These are phyloP conservation scores for Laetiporus sulphureus DNA, from an alignment of 1,284 basidiomycete species.

Conservation along the genomic window DNA sequence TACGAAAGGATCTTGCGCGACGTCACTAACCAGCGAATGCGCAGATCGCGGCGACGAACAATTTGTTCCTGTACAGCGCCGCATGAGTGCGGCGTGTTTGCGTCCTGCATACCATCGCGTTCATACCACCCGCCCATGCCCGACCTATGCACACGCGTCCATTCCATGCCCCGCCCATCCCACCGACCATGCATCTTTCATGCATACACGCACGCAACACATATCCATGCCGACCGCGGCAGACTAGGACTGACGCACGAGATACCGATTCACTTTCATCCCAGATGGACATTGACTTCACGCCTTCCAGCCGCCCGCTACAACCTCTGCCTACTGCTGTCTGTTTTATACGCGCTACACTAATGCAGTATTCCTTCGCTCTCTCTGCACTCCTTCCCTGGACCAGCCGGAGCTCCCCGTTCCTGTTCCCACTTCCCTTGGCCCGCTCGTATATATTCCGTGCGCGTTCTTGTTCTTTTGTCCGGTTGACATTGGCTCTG, in stretches of 20 bases:
- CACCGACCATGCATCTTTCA: not conserved
- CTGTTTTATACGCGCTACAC: not conserved
- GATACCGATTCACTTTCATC: slow-evolving; percentile 14
- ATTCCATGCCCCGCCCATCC: too few relatives aligned
- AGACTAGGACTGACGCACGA: slow-evolving; percentile 17
- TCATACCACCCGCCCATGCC: slow-evolving; percentile 2
- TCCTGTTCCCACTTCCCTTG: not conserved
- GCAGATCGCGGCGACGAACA: slow-evolving; percentile 92
- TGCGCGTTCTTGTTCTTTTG: slow-evolving; percentile 5
- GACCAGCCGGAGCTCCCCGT: not conserved
- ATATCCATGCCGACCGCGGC: slow-evolving; percentile 11
- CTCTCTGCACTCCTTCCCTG: not conserved
- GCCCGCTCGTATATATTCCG: slow-evolving; percentile 5
- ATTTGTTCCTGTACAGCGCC: slow-evolving; percentile 83
- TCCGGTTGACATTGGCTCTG: slow-evolving; percentile 6
- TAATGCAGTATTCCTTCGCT: too few relatives aligned
- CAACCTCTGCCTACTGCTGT: slow-evolving; percentile 4
- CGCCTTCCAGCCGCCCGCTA: slow-evolving; percentile 1
- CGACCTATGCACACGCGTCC: slow-evolving; percentile 3
- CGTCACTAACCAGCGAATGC: too few relatives aligned
- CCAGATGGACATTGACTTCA: slow-evolving; percentile 12
- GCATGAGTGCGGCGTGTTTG: slow-evolving; percentile 46
- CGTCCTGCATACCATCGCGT: slow-evolving; percentile 4
- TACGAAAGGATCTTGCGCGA: slow-evolving; percentile 1
- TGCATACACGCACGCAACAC: slow-evolving; percentile 6